Percentiles rank a stretch among this genome's conserved stretches.
Conservation (phyloP, 2,329 filamentous ascomycete species). For the Lasiodiplodia sp. region DNA sequence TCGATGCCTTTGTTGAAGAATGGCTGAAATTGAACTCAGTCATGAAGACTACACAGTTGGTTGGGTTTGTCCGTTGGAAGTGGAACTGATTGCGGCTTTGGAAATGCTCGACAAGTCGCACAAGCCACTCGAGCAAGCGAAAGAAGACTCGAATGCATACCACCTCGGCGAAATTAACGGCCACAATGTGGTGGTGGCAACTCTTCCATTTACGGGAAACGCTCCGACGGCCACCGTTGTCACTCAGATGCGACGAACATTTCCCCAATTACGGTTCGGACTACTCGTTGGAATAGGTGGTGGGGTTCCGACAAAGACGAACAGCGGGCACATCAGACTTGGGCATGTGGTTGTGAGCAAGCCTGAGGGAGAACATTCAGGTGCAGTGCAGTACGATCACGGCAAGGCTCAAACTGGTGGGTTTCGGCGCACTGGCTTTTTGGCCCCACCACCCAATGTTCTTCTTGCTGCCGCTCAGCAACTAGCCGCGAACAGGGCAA, state of each 20-base stretch:
- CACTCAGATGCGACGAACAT: slow-evolving; percentile 28
- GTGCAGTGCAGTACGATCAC: slow-evolving; percentile 38
- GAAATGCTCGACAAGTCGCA: background rate
- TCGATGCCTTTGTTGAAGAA: no score
- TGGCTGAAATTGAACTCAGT: background rate
- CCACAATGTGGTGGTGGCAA: slow-evolving; percentile 3
- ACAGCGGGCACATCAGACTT: slow-evolving; percentile 33
- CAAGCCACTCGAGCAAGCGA: background rate
- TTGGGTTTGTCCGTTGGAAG: background rate
- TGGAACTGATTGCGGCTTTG: background rate
- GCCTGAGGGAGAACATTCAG: slow-evolving; percentile 32
- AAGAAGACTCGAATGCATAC: background rate
- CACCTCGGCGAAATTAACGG: background rate
- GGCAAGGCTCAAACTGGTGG: slow-evolving; percentile 31
- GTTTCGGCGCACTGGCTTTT: slow-evolving; percentile 34
- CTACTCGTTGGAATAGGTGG: slow-evolving; percentile 38
- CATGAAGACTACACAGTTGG: background rate
- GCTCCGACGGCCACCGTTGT: background rate
- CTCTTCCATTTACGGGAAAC: background rate
- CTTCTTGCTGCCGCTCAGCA: slow-evolving; percentile 26
- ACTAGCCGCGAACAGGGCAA: no score
- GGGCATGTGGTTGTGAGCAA: slow-evolving; percentile 40
- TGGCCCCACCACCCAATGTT: slow-evolving; percentile 29
- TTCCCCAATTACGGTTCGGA: slow-evolving; percentile 33
- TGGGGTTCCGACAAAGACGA: slow-evolving; percentile 34